Conservation (phyloP, 345 rosid species). For the Eucalyptus dawsonii region DNA sequence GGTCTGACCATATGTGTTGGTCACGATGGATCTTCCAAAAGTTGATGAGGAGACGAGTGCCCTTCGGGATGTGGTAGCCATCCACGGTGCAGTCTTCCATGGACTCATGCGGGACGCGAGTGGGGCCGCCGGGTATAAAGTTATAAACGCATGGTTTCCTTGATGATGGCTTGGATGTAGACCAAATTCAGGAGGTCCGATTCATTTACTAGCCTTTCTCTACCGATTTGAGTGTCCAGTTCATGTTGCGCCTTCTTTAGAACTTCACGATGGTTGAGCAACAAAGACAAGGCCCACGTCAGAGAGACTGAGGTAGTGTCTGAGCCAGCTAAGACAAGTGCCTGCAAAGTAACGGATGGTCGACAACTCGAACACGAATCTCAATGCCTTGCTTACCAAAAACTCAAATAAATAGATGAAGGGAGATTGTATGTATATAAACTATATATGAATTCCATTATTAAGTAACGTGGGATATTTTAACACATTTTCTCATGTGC, state of each 20-base stretch:
- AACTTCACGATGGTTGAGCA: constrained; percentile 16
- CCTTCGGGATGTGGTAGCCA: constrained; percentile 13
- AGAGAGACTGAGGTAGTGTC: constrained; percentile 22
- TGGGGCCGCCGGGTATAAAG: constrained; percentile 17
- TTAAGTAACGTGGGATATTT: not conserved
- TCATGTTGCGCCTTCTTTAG: constrained; percentile 22
- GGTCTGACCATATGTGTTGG: constrained; percentile 11
- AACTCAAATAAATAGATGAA: not conserved
- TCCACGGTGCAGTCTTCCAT: constrained; percentile 13
- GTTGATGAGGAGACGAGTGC: constrained; percentile 14
- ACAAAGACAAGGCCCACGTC: constrained; percentile 28
- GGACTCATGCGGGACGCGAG: constrained; percentile 19
- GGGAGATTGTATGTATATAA: not conserved
- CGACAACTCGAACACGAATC: not conserved
- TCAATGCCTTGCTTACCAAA: not conserved
- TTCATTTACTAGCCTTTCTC: constrained; percentile 2
- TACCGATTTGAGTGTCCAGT: constrained; percentile 19
- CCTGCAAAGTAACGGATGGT: not conserved
- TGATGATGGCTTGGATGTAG: constrained; percentile 19
- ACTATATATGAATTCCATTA: not conserved
- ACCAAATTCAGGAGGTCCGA: constrained; percentile 13
- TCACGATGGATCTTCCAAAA: constrained; percentile 17
- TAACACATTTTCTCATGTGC: not conserved
- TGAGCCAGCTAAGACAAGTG: constrained; percentile 16
- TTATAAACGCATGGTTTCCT: constrained; percentile 26